These are phyloP conservation scores for Massariosphaeria phaeospora DNA, from an alignment of 495 filamentous ascomycete species.

Conservation along the genomic window DNA sequence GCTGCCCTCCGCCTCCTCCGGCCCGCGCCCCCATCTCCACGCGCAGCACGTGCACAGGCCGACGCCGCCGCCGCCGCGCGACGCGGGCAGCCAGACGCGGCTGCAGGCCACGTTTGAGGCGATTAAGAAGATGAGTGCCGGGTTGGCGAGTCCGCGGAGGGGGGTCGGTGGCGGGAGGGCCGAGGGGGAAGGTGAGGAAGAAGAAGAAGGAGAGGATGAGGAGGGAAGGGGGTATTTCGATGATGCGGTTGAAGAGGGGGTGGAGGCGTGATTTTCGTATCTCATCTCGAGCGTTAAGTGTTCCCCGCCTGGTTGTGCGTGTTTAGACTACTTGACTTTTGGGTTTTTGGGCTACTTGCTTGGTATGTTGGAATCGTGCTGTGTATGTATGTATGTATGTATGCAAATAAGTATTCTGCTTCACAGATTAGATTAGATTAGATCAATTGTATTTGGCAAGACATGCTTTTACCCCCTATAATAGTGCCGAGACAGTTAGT, in stretches of 20 bases:
- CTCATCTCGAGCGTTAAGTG: no score
- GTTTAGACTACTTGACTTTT: no score
- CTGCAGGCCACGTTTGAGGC: constrained; percentile 18
- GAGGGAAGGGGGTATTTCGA: constrained; percentile 18
- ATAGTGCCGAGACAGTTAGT: no score
- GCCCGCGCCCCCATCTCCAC: neutral
- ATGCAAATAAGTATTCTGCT: no score
- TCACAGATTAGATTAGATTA: no score
- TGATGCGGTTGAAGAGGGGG: constrained; percentile 10
- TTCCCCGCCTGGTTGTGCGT: no score
- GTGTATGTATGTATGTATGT: no score
- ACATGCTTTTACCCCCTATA: no score
- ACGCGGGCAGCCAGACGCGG: neutral
- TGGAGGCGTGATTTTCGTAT: neutral
- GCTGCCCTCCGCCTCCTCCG: neutral
- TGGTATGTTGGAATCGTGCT: no score
- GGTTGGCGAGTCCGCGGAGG: constrained; percentile 13
- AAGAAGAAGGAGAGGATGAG: no score
- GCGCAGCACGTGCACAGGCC: neutral
- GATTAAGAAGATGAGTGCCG: constrained; percentile 20
- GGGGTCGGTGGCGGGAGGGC: neutral
- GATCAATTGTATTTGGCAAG: no score
- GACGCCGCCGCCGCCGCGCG: neutral
- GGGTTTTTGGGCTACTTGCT: no score
- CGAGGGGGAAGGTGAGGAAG: neutral